phyloP scores from a whole-genome alignment of 306 rosid genomes.

The Chamaecrista fasciculata region DNA sequence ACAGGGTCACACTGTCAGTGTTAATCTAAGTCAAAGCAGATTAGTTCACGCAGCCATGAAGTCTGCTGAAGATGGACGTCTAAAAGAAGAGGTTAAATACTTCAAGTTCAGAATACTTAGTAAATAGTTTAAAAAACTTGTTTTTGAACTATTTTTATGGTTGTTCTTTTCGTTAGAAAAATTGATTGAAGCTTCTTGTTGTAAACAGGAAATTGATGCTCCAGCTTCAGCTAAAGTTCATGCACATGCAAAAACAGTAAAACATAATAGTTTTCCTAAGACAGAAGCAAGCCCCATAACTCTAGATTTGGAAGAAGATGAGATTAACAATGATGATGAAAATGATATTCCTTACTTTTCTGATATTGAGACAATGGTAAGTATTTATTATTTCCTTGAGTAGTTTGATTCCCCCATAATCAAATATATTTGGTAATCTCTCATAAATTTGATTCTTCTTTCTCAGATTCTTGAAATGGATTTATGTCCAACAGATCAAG shows the following conservation, averaged over 20 bases:
- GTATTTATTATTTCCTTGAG: conserved; percentile 20
- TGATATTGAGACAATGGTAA: conserved; percentile 76
- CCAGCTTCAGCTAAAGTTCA: conserved; percentile 35
- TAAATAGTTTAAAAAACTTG: conserved; percentile 11
- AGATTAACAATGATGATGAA: conserved; percentile 25
- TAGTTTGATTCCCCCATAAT: neutral
- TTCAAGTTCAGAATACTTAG: conserved; percentile 23
- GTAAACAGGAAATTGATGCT: conserved; percentile 50
- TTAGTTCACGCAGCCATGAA: conserved; percentile 36
- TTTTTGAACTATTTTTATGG: conserved; percentile 28
- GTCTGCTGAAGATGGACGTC: conserved; percentile 35
- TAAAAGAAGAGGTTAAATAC: conserved; percentile 53
- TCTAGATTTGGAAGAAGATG: conserved; percentile 41
- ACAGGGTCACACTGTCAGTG: conserved; percentile 32
- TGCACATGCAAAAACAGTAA: conserved; percentile 33
- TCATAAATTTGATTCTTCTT: conserved; percentile 29
- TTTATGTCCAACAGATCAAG: conserved; percentile 62
- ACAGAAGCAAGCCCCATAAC: conserved; percentile 38
- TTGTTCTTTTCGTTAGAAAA: conserved; percentile 25
- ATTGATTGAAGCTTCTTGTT: conserved; percentile 34
- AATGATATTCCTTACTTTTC: conserved; percentile 57
- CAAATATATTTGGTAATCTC: conserved; percentile 21
- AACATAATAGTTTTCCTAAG: conserved; percentile 32
- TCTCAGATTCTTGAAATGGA: conserved; percentile 89
- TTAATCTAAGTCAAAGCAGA: conserved; percentile 40